Evolutionary conservation across 768 basidiomycete species (phyloP).

Genomic region (Boletellus ananiceps): DNA sequence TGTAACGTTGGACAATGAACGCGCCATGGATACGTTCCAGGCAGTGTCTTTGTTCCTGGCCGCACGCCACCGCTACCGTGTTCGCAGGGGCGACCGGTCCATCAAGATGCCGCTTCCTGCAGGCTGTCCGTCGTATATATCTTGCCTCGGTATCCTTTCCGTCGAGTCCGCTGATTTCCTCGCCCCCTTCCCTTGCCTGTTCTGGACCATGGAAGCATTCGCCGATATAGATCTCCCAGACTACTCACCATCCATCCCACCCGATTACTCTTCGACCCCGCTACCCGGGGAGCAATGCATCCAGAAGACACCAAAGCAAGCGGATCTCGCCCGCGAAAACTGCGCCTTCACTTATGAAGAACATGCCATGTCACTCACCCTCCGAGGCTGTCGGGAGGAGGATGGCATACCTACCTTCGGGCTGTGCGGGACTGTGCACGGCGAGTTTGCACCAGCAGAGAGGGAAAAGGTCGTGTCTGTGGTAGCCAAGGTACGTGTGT

Average conservation of each 20-base stretch:
- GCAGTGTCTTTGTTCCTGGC: conserved; percentile 15
- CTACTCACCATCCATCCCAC: conserved; percentile 54
- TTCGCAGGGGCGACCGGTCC: conserved; percentile 1
- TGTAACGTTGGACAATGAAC: not conserved
- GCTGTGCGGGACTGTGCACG: conserved; percentile 25
- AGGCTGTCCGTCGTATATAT: conserved; percentile 23
- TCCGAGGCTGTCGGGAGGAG: conserved; percentile 31
- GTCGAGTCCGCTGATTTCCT: not conserved
- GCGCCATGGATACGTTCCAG: conserved; percentile 4
- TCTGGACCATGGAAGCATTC: conserved; percentile 12
- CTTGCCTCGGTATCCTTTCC: not conserved
- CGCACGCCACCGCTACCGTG: conserved; percentile 10
- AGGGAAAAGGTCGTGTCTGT: conserved; percentile 27
- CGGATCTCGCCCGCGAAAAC: conserved; percentile 9
- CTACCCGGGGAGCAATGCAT: conserved; percentile 49
- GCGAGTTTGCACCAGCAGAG: conserved; percentile 26
- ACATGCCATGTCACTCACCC: conserved; percentile 26
- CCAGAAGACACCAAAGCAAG: conserved; percentile 39
- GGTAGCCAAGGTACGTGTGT: conserved; percentile 22
- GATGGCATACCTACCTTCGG: conserved; percentile 28
- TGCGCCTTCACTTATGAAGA: conserved; percentile 30
- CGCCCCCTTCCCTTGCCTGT: not conserved
- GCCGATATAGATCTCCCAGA: conserved; percentile 35
- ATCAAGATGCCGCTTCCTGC: conserved; percentile 4
- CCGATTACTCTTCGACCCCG: conserved; percentile 55